Percentiles rank a stretch among this genome's conserved stretches.
These are phyloP conservation scores for Cutaneotrichosporon mucoides DNA, from an alignment of 1,284 basidiomycete genomes.

Conservation along the genomic window DNA sequence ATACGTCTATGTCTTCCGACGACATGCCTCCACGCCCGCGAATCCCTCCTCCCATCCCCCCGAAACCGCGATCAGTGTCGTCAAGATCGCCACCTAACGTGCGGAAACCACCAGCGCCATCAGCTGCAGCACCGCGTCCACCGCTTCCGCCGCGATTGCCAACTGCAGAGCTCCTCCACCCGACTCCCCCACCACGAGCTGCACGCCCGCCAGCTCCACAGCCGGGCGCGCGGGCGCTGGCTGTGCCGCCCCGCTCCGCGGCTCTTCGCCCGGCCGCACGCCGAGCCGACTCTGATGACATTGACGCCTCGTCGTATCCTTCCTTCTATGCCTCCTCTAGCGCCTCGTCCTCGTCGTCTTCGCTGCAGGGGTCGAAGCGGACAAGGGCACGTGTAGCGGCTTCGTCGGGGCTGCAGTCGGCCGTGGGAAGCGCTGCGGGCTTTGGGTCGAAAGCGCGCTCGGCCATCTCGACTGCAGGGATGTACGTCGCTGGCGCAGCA, in stretches of 20 bases:
- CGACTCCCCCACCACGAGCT: not conserved
- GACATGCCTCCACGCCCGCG: not conserved
- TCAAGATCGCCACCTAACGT: no score
- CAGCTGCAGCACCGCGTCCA: no score
- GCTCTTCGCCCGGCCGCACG: not conserved
- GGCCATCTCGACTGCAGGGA: conserved; percentile 8
- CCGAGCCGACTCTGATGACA: not conserved
- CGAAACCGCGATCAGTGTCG: not conserved
- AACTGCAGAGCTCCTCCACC: not conserved
- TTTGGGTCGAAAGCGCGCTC: conserved; percentile 17
- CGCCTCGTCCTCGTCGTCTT: not conserved
- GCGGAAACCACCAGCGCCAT: no score
- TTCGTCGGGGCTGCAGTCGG: conserved; percentile 5
- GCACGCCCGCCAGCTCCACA: not conserved
- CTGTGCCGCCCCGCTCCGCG: not conserved
- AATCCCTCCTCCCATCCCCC: not conserved
- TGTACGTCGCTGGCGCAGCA: conserved; percentile 3
- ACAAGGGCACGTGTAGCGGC: not conserved
- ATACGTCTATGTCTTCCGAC: not conserved
- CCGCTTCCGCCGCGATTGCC: not conserved
- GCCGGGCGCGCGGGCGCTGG: not conserved
- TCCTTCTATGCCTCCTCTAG: not conserved
- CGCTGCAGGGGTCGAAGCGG: not conserved
- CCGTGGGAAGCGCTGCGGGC: conserved; percentile 3
- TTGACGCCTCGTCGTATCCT: not conserved